Conservation (phyloP, 2,329 filamentous ascomycete species). For the Hypoxylon sp. region DNA sequence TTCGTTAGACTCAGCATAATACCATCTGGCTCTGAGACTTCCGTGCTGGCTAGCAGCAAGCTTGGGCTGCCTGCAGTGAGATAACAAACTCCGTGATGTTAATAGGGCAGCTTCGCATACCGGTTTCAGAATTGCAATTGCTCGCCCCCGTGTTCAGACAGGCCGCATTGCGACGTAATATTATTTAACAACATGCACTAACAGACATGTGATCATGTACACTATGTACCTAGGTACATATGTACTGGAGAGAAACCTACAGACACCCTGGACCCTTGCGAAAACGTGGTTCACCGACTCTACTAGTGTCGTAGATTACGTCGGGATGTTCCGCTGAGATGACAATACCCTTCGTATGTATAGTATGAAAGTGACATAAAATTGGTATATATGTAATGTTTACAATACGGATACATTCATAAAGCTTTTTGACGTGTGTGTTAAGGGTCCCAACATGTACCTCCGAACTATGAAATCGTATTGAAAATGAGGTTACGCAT, state of each 20-base stretch:
- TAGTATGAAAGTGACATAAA: no score
- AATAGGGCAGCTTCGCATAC: background rate
- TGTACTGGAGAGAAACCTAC: background rate
- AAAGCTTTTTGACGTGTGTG: background rate
- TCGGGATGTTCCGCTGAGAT: background rate
- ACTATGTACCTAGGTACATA: no score
- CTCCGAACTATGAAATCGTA: background rate
- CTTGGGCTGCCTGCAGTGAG: no score
- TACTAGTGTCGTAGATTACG: background rate
- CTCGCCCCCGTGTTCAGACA: background rate
- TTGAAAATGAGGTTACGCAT: background rate
- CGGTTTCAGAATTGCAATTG: background rate
- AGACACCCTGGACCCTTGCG: background rate
- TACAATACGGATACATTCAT: background rate
- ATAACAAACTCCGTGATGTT: background rate
- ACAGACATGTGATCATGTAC: constrained; percentile 3
- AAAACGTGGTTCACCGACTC: constrained; percentile 4
- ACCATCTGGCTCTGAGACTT: background rate
- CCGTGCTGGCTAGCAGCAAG: background rate
- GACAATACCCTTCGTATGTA: background rate
- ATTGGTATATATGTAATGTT: background rate
- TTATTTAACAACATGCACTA: background rate
- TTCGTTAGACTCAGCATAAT: no score
- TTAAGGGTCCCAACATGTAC: no score
- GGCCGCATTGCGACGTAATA: background rate